Conservation (phyloP, 176 grass and related monocot genomes). For the Microstegium vimineum region DNA sequence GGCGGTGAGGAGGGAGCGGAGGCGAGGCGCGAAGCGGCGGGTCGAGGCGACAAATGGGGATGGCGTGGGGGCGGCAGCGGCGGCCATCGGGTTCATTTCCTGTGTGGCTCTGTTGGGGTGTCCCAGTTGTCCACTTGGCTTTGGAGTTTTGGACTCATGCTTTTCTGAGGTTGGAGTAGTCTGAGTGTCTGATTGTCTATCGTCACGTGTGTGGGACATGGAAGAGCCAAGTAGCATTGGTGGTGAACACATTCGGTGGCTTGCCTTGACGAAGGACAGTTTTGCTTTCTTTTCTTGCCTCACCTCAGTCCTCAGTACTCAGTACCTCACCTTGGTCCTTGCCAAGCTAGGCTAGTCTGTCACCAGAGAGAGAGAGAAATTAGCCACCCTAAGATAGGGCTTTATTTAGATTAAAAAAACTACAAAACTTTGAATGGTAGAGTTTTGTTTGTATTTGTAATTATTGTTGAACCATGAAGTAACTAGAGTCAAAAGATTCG, state of each 20-base stretch:
- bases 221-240: constrained; percentile 3
- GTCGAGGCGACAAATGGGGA: constrained; percentile 33
- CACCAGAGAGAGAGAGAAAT: too few species aligned
- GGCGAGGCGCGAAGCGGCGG: constrained; percentile 45
- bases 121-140: neutral
- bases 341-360: too few species aligned
- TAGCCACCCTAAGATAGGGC: too few species aligned
- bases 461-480: too few species aligned
- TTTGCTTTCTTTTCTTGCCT: too few species aligned
- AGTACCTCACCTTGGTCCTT: too few species aligned
- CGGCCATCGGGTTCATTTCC: constrained; percentile 17
- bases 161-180: neutral
- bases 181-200: neutral
- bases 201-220: neutral
- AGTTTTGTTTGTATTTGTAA: too few species aligned
- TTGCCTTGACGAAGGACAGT: too few species aligned
- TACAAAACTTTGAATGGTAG: too few species aligned
- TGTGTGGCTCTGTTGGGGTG: neutral
- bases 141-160: neutral
- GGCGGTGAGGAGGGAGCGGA: constrained; percentile 8
- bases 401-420: too few species aligned
- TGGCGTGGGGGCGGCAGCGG: constrained; percentile 21
- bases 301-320: too few species aligned
- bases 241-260: neutral
- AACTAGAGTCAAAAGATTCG: too few species aligned